Percentiles rank a stretch among this genome's conserved stretches.
Conservation (phyloP, 1,284 basidiomycete species). For the Ustilago tritici region DNA sequence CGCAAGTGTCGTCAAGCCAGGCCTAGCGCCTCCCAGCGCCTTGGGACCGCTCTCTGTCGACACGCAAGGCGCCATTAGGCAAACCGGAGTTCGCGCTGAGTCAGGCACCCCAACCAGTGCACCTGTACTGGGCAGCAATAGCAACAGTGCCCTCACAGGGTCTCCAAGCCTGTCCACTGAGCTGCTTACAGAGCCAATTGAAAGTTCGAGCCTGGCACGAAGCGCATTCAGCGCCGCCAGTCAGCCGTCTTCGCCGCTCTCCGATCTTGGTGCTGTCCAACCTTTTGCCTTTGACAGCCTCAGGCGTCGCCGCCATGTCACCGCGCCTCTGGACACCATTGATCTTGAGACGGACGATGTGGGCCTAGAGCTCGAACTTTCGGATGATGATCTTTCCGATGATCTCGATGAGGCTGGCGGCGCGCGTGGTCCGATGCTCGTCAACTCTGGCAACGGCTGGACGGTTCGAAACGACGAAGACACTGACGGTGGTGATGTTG, state of each 20-base stretch:
- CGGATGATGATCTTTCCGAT: slow-evolving; percentile 57
- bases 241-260: slow-evolving; percentile 48
- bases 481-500: slow-evolving; percentile 7
- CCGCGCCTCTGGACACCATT: slow-evolving; percentile 16
- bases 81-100: slow-evolving; percentile 29
- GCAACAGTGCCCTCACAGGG: slow-evolving; percentile 18
- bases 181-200: slow-evolving; percentile 22
- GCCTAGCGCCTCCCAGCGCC: neutral
- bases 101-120: slow-evolving; percentile 47
- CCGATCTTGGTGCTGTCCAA: slow-evolving; percentile 9
- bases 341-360: slow-evolving; percentile 37
- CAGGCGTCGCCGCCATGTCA: slow-evolving; percentile 37
- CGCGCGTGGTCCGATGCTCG: slow-evolving; percentile 28
- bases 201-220: slow-evolving; percentile 23
- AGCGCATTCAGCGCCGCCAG: slow-evolving; percentile 37
- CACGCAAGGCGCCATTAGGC: slow-evolving; percentile 30
- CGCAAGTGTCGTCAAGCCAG: slow-evolving; percentile 17
- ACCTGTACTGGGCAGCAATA: slow-evolving; percentile 35
- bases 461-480: slow-evolving; percentile 21
- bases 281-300: slow-evolving; percentile 33
- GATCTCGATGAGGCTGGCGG: slow-evolving; percentile 22
- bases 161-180: slow-evolving; percentile 36
- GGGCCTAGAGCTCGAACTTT: slow-evolving; percentile 54
- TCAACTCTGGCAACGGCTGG: slow-evolving; percentile 59
- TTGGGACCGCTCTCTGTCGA: slow-evolving; percentile 34